Base-by-base conservation (phyloP, 768 basidiomycete genomes). In the Suillus luteus region DNA sequence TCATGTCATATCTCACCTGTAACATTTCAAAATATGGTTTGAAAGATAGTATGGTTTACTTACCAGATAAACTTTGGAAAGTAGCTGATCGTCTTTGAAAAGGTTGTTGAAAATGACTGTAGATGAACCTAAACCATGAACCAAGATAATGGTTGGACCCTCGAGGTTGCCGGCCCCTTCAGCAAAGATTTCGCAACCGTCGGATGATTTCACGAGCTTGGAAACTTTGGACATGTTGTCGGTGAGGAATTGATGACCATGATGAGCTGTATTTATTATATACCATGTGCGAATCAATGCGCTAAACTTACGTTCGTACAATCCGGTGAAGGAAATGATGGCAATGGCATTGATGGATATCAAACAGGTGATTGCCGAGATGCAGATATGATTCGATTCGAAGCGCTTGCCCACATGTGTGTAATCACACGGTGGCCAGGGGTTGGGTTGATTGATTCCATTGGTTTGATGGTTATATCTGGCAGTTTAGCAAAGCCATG, bases 151-250 rank as follows among this genome's bases (percentile, higher is more conserved):
- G 5, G 52, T 54, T 6, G 31, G 52, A 12, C 52, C 52, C 2
- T 54, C 52, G 31, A 54, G 52, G 31, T 54, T 33, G 52, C 52
- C 52, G 31, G n/a, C 2, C 9, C 31, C 52, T 54, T 54, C 52
- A 54, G 52, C 52, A 19, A 33, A 54, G 31, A 54, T 54, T 12
- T 54, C 0, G 52, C 31, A 33, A 33, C 52, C 31, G 5, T 54
- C 19, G 5, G 31, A 5, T 6, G 52, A 33, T 54, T 11, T 54
- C 31, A 54, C 31, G 17, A 54, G 10, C 52, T 54, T 54, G 10
- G 52, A 54, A 11, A 33, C 31, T 33, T n/a, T 19, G 5, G 31
- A 54, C 31, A 17, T 54, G 7, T 33, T 1, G 5, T 19, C 19
- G 5, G 11, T 54, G 15, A 19, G 31, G 19, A 19, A 11, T 27